Conservation (phyloP, 164 flowering plant genomes). For the Liquidambar formosana region DNA sequence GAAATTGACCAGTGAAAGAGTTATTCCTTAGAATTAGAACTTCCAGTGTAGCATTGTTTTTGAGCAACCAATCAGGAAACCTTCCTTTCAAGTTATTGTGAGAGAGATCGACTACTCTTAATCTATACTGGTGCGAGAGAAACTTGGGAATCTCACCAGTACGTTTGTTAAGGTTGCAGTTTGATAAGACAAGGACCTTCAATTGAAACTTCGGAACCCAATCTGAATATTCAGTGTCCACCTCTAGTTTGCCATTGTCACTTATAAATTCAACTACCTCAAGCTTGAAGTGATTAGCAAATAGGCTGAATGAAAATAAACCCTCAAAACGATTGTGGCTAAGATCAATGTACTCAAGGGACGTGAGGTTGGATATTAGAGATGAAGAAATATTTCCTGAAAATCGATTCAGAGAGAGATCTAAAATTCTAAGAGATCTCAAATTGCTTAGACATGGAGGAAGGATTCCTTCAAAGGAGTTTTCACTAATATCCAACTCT, state of each 20-base stretch:
- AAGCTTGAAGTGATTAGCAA: neutral
- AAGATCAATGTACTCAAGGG: conserved; percentile 1
- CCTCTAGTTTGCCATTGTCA: neutral
- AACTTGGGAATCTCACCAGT: neutral
- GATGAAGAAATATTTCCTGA: conserved; percentile 6
- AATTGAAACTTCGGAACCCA: conserved; percentile 8
- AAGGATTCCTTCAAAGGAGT: neutral
- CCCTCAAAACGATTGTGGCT: neutral
- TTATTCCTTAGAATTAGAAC: neutral
- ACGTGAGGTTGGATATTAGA: neutral
- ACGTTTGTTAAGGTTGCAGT: neutral
- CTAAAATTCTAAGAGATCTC: neutral
- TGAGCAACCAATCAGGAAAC: conserved; percentile 8
- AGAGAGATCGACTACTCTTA: conserved; percentile 4
- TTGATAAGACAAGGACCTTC: neutral
- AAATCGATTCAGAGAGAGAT: neutral
- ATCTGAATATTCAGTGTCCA: neutral
- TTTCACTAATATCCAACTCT: neutral
- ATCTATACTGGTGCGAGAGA: neutral
- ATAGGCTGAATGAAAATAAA: neutral
- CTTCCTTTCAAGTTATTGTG: conserved; percentile 6
- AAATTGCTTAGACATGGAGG: neutral
- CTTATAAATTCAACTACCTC: neutral
- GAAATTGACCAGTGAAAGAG: conserved; percentile 6
- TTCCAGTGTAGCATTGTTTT: conserved; percentile 1